Conservation (phyloP, 202 grass and related monocot genomes). For the Setaria viridis region DNA sequence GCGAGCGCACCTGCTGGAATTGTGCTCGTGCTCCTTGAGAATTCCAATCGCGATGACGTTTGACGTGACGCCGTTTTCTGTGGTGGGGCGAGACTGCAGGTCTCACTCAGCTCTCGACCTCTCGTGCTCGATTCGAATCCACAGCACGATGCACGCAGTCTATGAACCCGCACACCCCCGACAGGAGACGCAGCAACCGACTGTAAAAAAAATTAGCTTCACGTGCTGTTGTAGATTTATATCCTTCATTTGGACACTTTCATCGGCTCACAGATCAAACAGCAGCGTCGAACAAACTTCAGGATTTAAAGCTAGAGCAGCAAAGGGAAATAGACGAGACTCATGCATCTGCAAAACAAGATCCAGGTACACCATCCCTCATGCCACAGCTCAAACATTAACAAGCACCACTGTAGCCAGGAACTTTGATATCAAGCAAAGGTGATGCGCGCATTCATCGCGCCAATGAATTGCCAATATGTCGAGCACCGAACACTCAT, state of each 20-base stretch:
- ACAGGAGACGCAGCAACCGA: too few species aligned
- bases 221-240: too few species aligned
- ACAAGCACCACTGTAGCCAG: background rate
- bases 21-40: background rate
- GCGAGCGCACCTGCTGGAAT: background rate
- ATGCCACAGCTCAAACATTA: background rate
- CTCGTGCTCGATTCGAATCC: too few species aligned
- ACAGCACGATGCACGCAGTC: too few species aligned
- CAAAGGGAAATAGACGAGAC: background rate
- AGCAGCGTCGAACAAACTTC: background rate
- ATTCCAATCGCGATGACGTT: background rate
- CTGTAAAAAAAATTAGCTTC: too few species aligned
- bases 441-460: background rate
- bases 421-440: background rate
- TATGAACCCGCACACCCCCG: too few species aligned
- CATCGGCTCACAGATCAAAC: background rate
- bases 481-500: background rate
- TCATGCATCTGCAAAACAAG: background rate
- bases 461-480: conserved; percentile 1
- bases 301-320: background rate
- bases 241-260: too few species aligned
- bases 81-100: too few species aligned
- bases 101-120: too few species aligned
- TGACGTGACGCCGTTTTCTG: background rate
- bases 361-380: background rate